Conservation (phyloP, 495 filamentous ascomycete species). For the Penicillium tannophilum region DNA sequence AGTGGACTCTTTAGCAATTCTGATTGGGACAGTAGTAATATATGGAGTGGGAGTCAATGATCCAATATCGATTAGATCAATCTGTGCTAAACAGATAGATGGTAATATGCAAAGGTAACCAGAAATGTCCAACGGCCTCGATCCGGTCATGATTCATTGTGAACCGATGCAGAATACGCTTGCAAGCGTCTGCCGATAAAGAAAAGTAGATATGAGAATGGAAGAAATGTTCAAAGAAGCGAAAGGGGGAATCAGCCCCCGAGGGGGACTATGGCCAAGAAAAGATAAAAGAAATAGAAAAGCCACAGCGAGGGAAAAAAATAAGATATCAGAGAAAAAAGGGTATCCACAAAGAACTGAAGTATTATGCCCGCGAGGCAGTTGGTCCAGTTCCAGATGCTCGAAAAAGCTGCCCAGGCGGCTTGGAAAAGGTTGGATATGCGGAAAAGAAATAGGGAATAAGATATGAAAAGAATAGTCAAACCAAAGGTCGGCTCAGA, state of each 20-base stretch:
- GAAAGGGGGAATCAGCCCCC: conserved; percentile 17
- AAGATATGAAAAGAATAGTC: conserved; percentile 6
- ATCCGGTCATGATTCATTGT: conserved; percentile 25
- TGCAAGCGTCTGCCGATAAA: conserved; percentile 14
- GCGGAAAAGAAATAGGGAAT: conserved; percentile 16
- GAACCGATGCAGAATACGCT: conserved; percentile 16
- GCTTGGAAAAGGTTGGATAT: conserved; percentile 19
- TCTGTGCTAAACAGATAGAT: not conserved
- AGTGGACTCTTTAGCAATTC: not conserved
- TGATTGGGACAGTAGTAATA: not conserved
- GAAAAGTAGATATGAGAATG: conserved; percentile 15
- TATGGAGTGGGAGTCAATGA: not conserved
- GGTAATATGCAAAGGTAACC: not conserved
- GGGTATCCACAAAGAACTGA: conserved; percentile 35
- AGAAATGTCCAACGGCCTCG: conserved; percentile 18
- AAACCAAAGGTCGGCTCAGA: conserved; percentile 18
- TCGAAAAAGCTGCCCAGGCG: conserved; percentile 36
- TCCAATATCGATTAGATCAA: conserved; percentile 5
- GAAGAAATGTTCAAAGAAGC: conserved; percentile 23
- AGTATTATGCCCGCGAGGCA: conserved; percentile 30
- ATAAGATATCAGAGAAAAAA: conserved; percentile 16
- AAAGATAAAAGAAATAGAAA: conserved; percentile 15
- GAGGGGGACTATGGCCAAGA: conserved; percentile 17
- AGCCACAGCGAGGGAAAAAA: conserved; percentile 11
- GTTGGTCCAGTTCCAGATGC: conserved; percentile 14